These are phyloP conservation scores for Flaveria floridana DNA, from an alignment of 140 eudicot species.

Conservation along the genomic window DNA sequence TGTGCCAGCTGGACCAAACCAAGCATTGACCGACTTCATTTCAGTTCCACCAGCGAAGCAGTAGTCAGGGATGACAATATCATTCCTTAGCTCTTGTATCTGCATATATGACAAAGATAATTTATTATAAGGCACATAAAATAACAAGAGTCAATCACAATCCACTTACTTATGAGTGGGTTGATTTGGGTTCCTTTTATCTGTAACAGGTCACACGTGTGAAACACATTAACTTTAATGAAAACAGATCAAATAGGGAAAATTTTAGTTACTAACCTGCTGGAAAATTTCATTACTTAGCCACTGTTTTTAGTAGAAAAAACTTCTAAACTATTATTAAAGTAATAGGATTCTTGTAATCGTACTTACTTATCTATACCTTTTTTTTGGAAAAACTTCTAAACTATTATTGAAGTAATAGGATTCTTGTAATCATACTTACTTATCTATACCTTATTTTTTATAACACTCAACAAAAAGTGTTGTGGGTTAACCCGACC, in stretches of 20 bases:
- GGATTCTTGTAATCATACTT: not conserved
- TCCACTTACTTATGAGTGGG: not conserved
- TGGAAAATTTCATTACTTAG: not conserved
- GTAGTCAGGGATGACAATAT: conserved; percentile 87
- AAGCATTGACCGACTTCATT: conserved; percentile 82
- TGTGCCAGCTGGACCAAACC: conserved; percentile 99
- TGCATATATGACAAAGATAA: conserved; percentile 29
- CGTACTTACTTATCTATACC: not conserved
- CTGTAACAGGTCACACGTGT: not conserved
- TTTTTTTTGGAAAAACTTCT: no score
- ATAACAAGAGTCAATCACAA: conserved; percentile 12
- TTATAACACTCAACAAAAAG: not conserved
- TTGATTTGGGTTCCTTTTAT: not conserved
- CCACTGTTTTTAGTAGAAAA: not conserved
- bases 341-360: not conserved
- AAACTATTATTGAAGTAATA: not conserved
- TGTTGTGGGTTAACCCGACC: not conserved
- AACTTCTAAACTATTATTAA: not conserved
- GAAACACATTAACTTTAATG: not conserved
- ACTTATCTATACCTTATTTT: not conserved
- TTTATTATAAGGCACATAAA: not conserved
- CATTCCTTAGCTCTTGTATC: conserved; percentile 88
- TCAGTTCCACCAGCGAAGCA: conserved; percentile 96
- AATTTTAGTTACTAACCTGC: not conserved
- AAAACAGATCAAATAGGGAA: not conserved